These are phyloP conservation scores for Mycena chlorophos DNA, from an alignment of 768 basidiomycete genomes.

Conservation along the genomic window DNA sequence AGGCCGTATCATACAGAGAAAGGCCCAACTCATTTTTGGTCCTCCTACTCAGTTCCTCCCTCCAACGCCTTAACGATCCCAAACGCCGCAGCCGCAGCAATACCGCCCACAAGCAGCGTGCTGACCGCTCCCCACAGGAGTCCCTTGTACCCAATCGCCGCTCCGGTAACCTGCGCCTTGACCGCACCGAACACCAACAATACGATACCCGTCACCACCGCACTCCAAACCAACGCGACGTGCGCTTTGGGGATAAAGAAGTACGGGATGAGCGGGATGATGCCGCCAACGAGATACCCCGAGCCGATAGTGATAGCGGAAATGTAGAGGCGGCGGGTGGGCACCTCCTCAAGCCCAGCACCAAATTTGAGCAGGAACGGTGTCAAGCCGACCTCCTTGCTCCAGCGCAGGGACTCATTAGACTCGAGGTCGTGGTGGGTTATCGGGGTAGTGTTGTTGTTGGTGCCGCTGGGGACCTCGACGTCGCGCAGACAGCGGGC, in stretches of 20 bases:
- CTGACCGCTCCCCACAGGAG: slow-evolving; percentile 87
- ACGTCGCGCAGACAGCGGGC: slow-evolving; percentile 71
- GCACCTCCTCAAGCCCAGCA: slow-evolving; percentile 92
- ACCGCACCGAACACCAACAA: slow-evolving; percentile 89
- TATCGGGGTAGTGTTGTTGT: slow-evolving; percentile 5
- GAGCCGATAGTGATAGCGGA: slow-evolving; percentile 95
- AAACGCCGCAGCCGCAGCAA: slow-evolving; percentile 74
- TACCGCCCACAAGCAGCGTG: slow-evolving; percentile 86
- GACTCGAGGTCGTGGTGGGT: slow-evolving; percentile 50
- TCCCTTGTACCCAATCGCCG: slow-evolving; percentile 59
- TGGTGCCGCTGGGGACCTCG: slow-evolving; percentile 40
- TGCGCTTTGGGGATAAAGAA: slow-evolving; percentile 81
- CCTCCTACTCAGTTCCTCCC: slow-evolving; percentile 22
- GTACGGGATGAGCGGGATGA: slow-evolving; percentile 91
- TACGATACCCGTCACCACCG: slow-evolving; percentile 77
- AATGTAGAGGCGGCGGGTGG: slow-evolving; percentile 77
- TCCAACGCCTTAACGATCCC: slow-evolving; percentile 53
- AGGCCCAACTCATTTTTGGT: too few relatives aligned
- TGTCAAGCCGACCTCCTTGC: slow-evolving; percentile 81
- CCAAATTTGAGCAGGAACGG: slow-evolving; percentile 96
- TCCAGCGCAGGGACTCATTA: slow-evolving; percentile 59
- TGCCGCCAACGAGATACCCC: slow-evolving; percentile 90
- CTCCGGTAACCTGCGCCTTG: slow-evolving; percentile 88
- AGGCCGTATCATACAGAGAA: not conserved
- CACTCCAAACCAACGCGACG: slow-evolving; percentile 70